Evolutionary conservation across 805 yeast species (phyloP).

Genomic region (Blastobotrys robertii): DNA sequence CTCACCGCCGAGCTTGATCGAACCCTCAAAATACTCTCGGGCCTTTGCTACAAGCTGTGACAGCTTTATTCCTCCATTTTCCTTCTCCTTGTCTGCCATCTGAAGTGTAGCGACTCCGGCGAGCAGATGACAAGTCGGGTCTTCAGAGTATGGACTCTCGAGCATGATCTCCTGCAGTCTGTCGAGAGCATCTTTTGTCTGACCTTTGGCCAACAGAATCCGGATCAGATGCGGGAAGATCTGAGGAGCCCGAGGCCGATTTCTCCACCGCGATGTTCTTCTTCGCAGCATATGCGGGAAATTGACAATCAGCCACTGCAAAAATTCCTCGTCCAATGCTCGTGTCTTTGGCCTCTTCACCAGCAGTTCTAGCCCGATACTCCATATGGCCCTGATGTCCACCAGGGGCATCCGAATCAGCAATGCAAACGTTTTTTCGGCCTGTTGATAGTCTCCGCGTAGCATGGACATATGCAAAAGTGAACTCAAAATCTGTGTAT

Average conservation of each 20-base stretch:
- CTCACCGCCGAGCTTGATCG: slow-evolving; percentile 15
- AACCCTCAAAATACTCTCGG: slow-evolving; percentile 9
- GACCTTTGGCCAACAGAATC: slow-evolving; percentile 10
- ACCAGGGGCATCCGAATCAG: slow-evolving; percentile 10
- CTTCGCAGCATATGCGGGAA: slow-evolving; percentile 7
- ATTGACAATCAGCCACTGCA: slow-evolving; percentile 18
- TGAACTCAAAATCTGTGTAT: slow-evolving; percentile 8
- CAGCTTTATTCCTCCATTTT: not conserved
- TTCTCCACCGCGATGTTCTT: slow-evolving; percentile 1
- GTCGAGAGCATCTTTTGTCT: slow-evolving; percentile 13
- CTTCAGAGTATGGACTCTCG: slow-evolving; percentile 14
- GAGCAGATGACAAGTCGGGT: slow-evolving; percentile 13
- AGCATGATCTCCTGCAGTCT: slow-evolving; percentile 14
- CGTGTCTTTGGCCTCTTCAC: slow-evolving; percentile 13
- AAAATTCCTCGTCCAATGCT: slow-evolving; percentile 12
- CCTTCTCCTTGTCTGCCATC: slow-evolving; percentile 6
- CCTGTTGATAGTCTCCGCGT: slow-evolving; percentile 9
- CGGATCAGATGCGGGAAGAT: slow-evolving; percentile 9
- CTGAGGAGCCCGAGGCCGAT: slow-evolving; percentile 8
- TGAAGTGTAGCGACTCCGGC: slow-evolving; percentile 17
- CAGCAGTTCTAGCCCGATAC: slow-evolving; percentile 16
- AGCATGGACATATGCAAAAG: slow-evolving; percentile 12
- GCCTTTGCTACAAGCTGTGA: slow-evolving; percentile 6
- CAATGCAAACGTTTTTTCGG: slow-evolving; percentile 13
- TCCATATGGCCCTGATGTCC: slow-evolving; percentile 14